Evolutionary conservation across 2,329 filamentous ascomycete genomes (phyloP).

Genomic region (Penicillium nordicum): DNA sequence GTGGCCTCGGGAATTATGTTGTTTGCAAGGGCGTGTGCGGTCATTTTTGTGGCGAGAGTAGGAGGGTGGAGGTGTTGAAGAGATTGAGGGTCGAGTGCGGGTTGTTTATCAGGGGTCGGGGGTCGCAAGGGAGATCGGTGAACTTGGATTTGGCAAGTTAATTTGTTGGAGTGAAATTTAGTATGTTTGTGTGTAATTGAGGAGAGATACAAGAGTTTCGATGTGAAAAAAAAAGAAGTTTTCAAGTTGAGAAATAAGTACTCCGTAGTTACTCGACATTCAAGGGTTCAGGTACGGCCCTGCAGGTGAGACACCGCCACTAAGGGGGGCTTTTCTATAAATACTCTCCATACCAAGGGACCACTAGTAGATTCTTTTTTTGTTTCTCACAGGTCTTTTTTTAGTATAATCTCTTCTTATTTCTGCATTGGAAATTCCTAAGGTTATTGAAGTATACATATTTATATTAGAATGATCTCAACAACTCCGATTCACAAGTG

Average conservation of each 20-base stretch:
- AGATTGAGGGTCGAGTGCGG: not conserved
- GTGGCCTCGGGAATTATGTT: conserved; percentile 14
- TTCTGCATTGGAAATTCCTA: not conserved
- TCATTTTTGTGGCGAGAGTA: conserved; percentile 16
- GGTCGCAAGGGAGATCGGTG: not conserved
- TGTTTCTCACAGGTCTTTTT: not conserved
- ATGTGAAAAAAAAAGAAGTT: not conserved
- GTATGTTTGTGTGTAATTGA: not conserved
- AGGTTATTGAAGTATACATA: not conserved
- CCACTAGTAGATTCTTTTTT: conserved; percentile 2
- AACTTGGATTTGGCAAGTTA: not conserved
- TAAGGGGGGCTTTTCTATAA: conserved; percentile 15
- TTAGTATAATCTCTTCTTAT: not conserved
- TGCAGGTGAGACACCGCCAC: conserved; percentile 19
- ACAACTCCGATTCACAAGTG: not conserved
- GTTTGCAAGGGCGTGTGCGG: conserved; percentile 15
- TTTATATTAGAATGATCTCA: not conserved
- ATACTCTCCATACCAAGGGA: conserved; percentile 10
- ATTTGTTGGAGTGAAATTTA: not conserved
- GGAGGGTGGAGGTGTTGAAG: not conserved
- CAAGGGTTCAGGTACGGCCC: conserved; percentile 7
- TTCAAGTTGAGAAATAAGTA: not conserved
- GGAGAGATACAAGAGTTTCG: not conserved
- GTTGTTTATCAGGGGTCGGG: conserved; percentile 7
- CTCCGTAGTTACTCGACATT: not conserved